phyloP scores from a whole-genome alignment of 148 eudicot species.

The Vaccinium vitisidaea region DNA sequence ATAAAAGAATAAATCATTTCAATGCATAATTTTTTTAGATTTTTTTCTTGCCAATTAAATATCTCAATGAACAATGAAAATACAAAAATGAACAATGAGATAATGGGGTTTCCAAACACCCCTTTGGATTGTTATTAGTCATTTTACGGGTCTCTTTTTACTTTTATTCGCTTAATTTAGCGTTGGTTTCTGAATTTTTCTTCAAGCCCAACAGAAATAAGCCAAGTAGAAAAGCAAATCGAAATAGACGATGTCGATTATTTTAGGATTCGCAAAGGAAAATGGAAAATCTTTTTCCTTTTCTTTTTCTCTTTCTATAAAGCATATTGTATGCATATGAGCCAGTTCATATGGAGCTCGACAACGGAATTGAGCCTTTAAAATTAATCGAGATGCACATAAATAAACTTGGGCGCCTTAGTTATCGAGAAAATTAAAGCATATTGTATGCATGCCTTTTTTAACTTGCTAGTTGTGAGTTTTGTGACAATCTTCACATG shows the following conservation, averaged over 20 bases:
- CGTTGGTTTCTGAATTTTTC: not conserved
- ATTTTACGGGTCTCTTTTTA: not conserved
- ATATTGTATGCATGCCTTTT: not conserved
- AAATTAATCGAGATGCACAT: too few relatives aligned
- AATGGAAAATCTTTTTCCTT: not conserved
- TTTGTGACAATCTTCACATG: too few relatives aligned
- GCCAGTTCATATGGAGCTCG: too few relatives aligned
- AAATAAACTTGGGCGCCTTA: too few relatives aligned
- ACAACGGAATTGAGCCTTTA: too few relatives aligned
- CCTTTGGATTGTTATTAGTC: not conserved
- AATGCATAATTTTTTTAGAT: too few relatives aligned
- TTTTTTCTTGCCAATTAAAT: too few relatives aligned
- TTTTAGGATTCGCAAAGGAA: not conserved
- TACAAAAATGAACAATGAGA: not conserved
- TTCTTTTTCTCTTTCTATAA: not conserved
- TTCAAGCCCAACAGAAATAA: not conserved
- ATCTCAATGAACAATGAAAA: too few relatives aligned
- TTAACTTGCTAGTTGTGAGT: not conserved
- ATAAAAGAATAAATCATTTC: too few relatives aligned
- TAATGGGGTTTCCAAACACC: not conserved
- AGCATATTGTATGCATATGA: not conserved
- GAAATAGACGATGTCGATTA: not conserved
- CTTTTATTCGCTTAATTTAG: not conserved
- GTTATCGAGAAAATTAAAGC: too few relatives aligned
- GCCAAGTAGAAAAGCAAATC: not conserved